Base-by-base conservation (phyloP, 495 filamentous ascomycete species). In the Darksidea phi region DNA sequence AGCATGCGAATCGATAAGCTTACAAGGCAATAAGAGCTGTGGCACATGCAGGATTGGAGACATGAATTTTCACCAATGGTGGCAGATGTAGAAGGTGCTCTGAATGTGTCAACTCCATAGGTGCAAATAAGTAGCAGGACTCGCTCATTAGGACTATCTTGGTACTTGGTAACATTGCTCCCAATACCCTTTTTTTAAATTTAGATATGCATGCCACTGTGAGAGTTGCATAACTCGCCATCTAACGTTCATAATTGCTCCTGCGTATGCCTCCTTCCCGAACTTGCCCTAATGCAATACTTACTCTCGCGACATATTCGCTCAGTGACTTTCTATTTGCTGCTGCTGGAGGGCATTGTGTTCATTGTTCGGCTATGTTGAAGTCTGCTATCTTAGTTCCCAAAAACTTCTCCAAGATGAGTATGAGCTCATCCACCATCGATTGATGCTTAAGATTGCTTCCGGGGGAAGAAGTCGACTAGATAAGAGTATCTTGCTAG, bases 1-100 rank as follows among this genome's bases (percentile, higher is more conserved):
- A 24, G 8, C 45, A 17, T 48, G 7, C 45, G 7, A 17, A 18
- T 38, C 36, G 36, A 18, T 7, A 11, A 24, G 18, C 7, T 48
- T 24, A 17, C 45, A 48, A 18, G 45, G 45, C 18, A 48, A 48
- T 7, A 48, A 7, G 8, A 48, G 45, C 45, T 48, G 45, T 18
- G 45, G 45, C 45, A 48, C 18, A 48, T 48, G 45, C 45, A 48
- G 45, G 17, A 48, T 17, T 7, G 45, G 45, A 48, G 45, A 48
- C 7, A 48, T 48, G 21, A 48, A 48, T 24, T 48, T 48, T 48
- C 45, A 11, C 45, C 45, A 18, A 48, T 24, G 8, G 45, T 48
- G 45, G 7, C 8, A 48, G 45, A 7, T 11, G 45, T 18, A 48
- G 45, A 48, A 17, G 45, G 45, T 48, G 11, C 45, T 17, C 45